Evolutionary conservation across 768 basidiomycete species (phyloP).

Genomic region (Hericium rajendrae): DNA sequence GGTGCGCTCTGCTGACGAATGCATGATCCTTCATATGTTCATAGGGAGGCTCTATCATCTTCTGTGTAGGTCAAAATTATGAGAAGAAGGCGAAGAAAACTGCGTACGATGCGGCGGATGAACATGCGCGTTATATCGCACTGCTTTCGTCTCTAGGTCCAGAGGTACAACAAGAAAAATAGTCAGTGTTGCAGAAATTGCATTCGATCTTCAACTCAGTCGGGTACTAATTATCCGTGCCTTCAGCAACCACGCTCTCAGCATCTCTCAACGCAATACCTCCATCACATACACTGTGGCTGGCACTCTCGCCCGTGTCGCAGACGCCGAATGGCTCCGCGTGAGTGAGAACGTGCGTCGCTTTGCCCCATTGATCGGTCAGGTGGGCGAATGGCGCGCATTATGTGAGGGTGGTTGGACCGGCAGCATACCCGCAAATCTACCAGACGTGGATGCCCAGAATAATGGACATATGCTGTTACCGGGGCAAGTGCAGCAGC

Average conservation of each 20-base stretch:
- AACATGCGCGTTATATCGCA: conserved; percentile 70
- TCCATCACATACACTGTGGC: conserved; percentile 52
- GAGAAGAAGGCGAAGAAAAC: conserved; percentile 79
- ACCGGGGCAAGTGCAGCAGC: no score
- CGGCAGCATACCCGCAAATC: conserved; percentile 36
- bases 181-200: conserved; percentile 35
- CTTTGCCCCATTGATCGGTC: conserved; percentile 55
- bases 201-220: background rate
- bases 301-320: conserved; percentile 56
- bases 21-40: background rate
- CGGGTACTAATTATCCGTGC: background rate
- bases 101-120: conserved; percentile 53
- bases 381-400: conserved; percentile 62
- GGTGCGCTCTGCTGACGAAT: conserved; percentile 28
- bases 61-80: conserved; percentile 47
- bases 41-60: no score
- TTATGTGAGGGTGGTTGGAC: conserved; percentile 72
- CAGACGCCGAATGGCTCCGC: conserved; percentile 70
- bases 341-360: conserved; percentile 64
- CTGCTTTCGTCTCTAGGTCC: conserved; percentile 63
- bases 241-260: conserved; percentile 56
- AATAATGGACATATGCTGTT: background rate
- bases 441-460: conserved; percentile 24
- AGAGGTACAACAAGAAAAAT: conserved; percentile 73
- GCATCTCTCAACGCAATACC: conserved; percentile 53